Evolutionary conservation across 2,329 filamentous ascomycete genomes (phyloP).

Genomic region (Setomelanomma holmii): DNA sequence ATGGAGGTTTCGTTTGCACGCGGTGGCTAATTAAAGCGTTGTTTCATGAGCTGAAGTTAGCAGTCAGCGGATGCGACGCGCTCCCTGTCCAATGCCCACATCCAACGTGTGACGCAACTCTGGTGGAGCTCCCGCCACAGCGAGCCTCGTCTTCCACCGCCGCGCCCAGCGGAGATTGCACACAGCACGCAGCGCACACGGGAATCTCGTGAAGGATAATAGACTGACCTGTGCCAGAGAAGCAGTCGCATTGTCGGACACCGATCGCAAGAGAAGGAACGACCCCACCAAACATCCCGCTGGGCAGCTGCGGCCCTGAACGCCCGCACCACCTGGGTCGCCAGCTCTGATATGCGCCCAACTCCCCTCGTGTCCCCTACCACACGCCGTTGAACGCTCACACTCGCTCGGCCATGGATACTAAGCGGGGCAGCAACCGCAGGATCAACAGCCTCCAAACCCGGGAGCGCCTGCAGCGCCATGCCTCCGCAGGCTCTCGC

Average conservation of each 20-base stretch:
- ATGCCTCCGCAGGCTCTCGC: conserved; percentile 43
- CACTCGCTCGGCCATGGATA: conserved; percentile 34
- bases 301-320: conserved; percentile 25
- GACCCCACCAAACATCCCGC: conserved; percentile 26
- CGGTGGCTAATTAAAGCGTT: conserved; percentile 8
- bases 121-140: conserved; percentile 38
- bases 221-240: neutral
- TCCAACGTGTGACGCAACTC: conserved; percentile 26
- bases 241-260: conserved; percentile 1
- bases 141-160: conserved; percentile 24
- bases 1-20: conserved; percentile 13
- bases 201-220: neutral
- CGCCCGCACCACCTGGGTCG: conserved; percentile 18
- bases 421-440: conserved; percentile 42
- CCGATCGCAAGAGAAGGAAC: conserved; percentile 23
- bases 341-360: conserved; percentile 36
- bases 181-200: neutral
- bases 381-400: conserved; percentile 24
- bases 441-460: conserved; percentile 54
- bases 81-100: conserved; percentile 6
- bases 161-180: conserved; percentile 10
- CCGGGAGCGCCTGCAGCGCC: conserved; percentile 50
- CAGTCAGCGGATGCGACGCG: conserved; percentile 1
- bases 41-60: conserved; percentile 13
- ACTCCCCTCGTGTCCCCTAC: conserved; percentile 16